Conservation (phyloP, 2,329 filamentous ascomycete genomes). For the Trichoderma polysporum region DNA sequence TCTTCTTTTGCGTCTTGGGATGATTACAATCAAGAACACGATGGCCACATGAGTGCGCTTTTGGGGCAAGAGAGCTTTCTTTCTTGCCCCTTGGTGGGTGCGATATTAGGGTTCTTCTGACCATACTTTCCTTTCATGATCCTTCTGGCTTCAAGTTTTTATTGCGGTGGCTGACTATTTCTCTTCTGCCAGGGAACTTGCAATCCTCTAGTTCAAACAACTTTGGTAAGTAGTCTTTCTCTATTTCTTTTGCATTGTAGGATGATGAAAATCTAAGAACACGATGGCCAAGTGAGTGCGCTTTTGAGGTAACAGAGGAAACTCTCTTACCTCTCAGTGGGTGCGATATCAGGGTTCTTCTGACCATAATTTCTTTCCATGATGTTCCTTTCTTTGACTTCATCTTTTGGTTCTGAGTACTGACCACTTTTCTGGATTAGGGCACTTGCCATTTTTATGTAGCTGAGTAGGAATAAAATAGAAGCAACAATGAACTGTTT, state of each 20-base stretch:
- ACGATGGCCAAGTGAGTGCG: not conserved
- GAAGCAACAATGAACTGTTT: not conserved
- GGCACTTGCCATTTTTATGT: no score
- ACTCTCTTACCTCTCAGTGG: not conserved
- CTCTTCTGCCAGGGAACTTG: not conserved
- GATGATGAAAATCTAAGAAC: not conserved
- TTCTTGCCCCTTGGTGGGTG: not conserved
- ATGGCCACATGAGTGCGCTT: no score
- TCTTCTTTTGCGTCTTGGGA: not conserved
- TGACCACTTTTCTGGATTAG: not conserved
- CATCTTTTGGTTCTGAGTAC: not conserved
- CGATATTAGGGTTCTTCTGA: not conserved
- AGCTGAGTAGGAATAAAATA: not conserved
- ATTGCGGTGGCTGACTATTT: not conserved
- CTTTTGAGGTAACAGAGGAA: not conserved
- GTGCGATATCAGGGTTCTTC: not conserved
- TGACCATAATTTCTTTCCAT: not conserved
- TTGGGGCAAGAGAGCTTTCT: not conserved
- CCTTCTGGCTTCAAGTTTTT: not conserved
- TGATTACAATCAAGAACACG: not conserved
- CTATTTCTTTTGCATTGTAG: not conserved
- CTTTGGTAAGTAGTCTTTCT: not conserved
- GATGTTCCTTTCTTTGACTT: not conserved
- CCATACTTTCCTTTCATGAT: not conserved
- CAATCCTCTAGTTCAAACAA: not conserved